Evolutionary conservation across 139 green algal species (phyloP), one percentile per base, ranked within the genome.

Genomic region (Chara braunii): DNA sequence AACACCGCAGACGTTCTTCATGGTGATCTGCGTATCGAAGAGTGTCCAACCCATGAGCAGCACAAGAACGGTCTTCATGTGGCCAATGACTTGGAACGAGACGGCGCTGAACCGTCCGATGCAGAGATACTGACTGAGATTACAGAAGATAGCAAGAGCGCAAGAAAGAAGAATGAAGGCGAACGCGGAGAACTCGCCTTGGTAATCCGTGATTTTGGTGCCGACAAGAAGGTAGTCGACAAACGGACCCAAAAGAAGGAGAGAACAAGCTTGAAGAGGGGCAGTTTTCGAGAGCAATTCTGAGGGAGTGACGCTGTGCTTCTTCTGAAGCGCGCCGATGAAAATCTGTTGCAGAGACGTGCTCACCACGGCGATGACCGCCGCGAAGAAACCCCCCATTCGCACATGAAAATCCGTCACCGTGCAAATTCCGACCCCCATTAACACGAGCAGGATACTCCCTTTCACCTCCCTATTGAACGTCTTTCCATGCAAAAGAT

Each of bases 51-150:
- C 67, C 11, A 78, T 28, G 28, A 78, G 23, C 3, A 78, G 52
- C 32, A 78, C 68, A 9, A 73, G 23, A 29, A 78, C 74, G 23
- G 70, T 78, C 44, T 78, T 78, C 33, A 72, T 68, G 52, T 78
- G 67, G 42, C 68, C 71, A n/a, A 83, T 0, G 53, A 91, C 88
- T 80, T 96, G 89, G 72, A 95, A 96, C 1, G 87, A 87, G 26
- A 95, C 85, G 0, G 90, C 90, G 8, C 77, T 85, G 78, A 96
- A 96, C 24, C 89, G 79, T 34, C 90, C 90, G 30, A 96, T 80
- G 80, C 90, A 96, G 77, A 90, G 83, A 76, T 95, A 96, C 81
- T 96, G 88, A 11, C 60, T 83, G 26, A 96, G 72, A 73, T 96
- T 96, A 64, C 95, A 91, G 9, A 84, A 57, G 24, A 73, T 84